Evolutionary conservation across 2,329 filamentous ascomycete genomes (phyloP).

Genomic region (Didymella pomorum): DNA sequence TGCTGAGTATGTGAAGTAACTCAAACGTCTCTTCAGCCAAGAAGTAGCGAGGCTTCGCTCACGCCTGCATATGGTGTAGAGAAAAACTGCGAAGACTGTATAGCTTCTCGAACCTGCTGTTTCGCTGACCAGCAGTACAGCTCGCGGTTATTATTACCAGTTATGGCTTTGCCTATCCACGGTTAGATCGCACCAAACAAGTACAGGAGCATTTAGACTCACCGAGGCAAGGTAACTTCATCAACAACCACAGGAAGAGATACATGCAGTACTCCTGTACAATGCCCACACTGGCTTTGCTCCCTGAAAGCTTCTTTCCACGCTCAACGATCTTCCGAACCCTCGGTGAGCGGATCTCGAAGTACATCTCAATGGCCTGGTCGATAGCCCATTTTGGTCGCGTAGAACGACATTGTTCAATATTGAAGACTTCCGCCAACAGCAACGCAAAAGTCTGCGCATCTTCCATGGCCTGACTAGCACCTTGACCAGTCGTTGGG

Average conservation of each 20-base stretch:
- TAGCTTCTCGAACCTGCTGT: neutral
- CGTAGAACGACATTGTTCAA: neutral
- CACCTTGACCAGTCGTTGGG: constrained; percentile 63
- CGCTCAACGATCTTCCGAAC: constrained; percentile 27
- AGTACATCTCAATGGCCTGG: constrained; percentile 25
- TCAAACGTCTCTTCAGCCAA: neutral
- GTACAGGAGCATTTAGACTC: neutral
- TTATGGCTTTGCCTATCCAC: neutral
- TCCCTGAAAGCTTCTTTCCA: constrained; percentile 29
- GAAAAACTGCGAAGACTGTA: neutral
- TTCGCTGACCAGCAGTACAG: constrained; percentile 1
- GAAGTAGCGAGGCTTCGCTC: neutral
- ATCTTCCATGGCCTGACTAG: constrained; percentile 65
- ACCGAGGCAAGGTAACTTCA: constrained; percentile 1
- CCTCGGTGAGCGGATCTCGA: constrained; percentile 32
- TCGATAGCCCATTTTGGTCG: constrained; percentile 1
- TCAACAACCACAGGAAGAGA: constrained; percentile 2
- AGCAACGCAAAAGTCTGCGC: constrained; percentile 57
- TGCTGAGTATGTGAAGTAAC: neutral
- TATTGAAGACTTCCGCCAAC: constrained; percentile 24
- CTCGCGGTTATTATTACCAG: neutral
- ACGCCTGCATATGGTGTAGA: neutral
- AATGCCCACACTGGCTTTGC: constrained; percentile 28
- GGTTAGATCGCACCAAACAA: neutral
- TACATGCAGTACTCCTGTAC: constrained; percentile 4